Conservation (phyloP, 306 rosid species). For the Senna tora region DNA sequence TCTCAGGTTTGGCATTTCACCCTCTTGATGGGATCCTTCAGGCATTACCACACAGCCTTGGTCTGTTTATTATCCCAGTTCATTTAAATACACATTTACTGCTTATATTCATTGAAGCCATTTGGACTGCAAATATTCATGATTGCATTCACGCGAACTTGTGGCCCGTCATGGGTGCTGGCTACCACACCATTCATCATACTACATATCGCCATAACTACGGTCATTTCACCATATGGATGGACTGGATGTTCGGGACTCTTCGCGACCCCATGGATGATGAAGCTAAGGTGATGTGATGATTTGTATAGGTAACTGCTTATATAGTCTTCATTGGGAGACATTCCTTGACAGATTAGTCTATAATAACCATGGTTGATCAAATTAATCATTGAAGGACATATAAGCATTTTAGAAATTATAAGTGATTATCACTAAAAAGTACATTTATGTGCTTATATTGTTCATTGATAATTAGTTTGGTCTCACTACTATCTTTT, state of each 20-base stretch:
- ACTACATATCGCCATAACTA: conserved; percentile 92
- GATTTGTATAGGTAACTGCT: conserved; percentile 17
- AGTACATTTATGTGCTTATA: background rate
- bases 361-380: background rate
- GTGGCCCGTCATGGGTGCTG: conserved; percentile 98
- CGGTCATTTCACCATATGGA: conserved; percentile 87
- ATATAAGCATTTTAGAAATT: background rate
- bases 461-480: background rate
- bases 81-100: conserved; percentile 73
- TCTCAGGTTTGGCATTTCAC: conserved; percentile 94
- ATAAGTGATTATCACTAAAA: background rate
- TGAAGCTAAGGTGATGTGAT: conserved; percentile 52
- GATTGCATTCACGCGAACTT: conserved; percentile 75
- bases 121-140: conserved; percentile 93
- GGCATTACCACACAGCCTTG: conserved; percentile 73
- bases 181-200: conserved; percentile 95
- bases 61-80: conserved; percentile 68
- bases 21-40: conserved; percentile 93
- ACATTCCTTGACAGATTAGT: background rate
- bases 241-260: conserved; percentile 98
- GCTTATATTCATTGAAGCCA: conserved; percentile 66
- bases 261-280: conserved; percentile 72
- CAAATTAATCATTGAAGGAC: background rate
- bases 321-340: too few species aligned
- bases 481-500: background rate